A percentile compares a stretch with the other conserved stretches of the same genome.
These are phyloP conservation scores for Termitomyces sp. DNA, from an alignment of 768 basidiomycete species.

Conservation along the genomic window DNA sequence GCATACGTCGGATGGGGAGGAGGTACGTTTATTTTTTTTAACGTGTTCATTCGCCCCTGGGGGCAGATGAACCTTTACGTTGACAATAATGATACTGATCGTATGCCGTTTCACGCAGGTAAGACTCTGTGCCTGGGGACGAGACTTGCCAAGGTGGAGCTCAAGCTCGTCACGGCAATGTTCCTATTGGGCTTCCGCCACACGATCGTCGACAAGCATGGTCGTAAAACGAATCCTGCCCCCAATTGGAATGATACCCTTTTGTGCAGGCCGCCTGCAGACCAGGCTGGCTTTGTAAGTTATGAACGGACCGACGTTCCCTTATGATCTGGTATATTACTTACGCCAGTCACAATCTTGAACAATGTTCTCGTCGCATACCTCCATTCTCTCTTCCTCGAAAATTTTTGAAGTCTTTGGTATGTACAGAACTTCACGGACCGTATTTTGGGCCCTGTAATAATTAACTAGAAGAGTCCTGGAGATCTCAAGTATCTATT, in stretches of 20 bases:
- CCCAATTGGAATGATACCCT: constrained; percentile 81
- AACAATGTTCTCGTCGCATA: neutral
- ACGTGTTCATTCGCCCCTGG: constrained; percentile 5
- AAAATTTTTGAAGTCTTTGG: constrained; percentile 1
- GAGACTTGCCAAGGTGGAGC: constrained; percentile 66
- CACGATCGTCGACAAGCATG: constrained; percentile 47
- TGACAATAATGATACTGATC: constrained; percentile 7
- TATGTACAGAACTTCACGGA: neutral
- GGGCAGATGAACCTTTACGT: constrained; percentile 2
- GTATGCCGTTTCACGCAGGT: constrained; percentile 32
- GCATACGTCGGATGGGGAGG: constrained; percentile 76
- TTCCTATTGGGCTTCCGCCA: constrained; percentile 62
- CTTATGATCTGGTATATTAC: constrained; percentile 21
- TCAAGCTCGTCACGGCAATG: constrained; percentile 66
- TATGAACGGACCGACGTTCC: constrained; percentile 34
- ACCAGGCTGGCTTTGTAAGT: constrained; percentile 47
- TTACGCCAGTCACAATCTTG: constrained; percentile 1
- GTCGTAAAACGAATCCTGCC: constrained; percentile 33
- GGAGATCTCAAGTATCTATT: constrained; percentile 16
- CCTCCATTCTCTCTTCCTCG: neutral
- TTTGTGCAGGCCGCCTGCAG: constrained; percentile 51
- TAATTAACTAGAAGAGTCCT: constrained; percentile 8
- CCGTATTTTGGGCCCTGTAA: constrained; percentile 7
- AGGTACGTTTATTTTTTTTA: constrained; percentile 40
- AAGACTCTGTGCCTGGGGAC: constrained; percentile 68